Evolutionary conservation across 495 filamentous ascomycete genomes (phyloP).

Genomic region (Oleoguttula mirabilis): DNA sequence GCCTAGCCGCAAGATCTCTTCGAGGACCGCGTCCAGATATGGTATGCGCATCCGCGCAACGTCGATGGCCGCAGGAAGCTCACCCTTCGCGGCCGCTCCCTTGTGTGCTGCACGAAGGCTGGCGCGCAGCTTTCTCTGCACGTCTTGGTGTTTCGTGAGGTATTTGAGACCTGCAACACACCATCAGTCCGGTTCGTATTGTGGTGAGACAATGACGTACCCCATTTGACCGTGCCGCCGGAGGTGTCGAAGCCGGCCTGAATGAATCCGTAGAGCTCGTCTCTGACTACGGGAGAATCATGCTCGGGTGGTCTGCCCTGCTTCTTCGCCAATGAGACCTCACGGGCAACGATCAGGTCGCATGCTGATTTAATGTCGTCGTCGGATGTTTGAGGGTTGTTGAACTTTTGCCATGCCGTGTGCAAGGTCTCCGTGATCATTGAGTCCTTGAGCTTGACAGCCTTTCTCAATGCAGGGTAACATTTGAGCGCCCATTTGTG

Average conservation of each 20-base stretch:
- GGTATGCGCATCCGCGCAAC: conserved; percentile 3
- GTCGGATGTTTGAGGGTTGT: not conserved
- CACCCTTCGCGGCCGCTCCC: not conserved
- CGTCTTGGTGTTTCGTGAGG: conserved; percentile 7
- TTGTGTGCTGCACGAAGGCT: not conserved
- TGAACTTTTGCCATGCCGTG: conserved; percentile 1
- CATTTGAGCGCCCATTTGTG: not conserved
- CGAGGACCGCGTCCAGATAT: conserved; percentile 15
- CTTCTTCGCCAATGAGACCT: conserved; percentile 3
- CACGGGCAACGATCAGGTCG: conserved; percentile 3
- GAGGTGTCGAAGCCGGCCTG: conserved; percentile 14
- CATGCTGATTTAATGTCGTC: not conserved
- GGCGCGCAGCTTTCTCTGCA: conserved; percentile 9
- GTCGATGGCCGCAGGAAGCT: not conserved
- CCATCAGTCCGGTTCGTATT: too few relatives aligned
- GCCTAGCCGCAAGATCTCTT: conserved; percentile 6
- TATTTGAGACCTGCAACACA: too few relatives aligned
- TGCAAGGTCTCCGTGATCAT: conserved; percentile 1
- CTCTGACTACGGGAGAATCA: not conserved
- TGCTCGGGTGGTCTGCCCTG: not conserved
- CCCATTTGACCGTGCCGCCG: conserved; percentile 5
- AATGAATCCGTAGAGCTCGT: conserved; percentile 7
- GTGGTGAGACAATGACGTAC: too few relatives aligned
- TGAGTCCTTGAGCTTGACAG: not conserved
- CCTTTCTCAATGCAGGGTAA: not conserved